Percentiles rank a stretch among this genome's conserved stretches.
Evolutionary conservation across 352 stramenopile genomes (phyloP).

Genomic region (Pythium dissimile): DNA sequence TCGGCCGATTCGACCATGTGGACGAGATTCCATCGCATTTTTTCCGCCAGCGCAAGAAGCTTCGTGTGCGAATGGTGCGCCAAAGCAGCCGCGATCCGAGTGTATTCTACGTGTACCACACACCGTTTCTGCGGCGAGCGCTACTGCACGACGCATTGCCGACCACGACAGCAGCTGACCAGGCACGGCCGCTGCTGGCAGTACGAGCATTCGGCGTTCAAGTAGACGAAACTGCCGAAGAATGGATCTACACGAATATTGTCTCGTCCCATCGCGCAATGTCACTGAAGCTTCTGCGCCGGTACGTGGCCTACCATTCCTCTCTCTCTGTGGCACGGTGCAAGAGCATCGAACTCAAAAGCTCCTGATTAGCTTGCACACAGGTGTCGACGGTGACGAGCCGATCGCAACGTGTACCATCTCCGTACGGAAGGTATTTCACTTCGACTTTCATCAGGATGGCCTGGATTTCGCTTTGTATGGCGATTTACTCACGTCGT

Average conservation of each 20-base stretch:
- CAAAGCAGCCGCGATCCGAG: conserved; percentile 62
- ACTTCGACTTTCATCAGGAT: too few species aligned
- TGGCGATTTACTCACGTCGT: conserved; percentile 11
- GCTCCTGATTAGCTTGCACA: neutral
- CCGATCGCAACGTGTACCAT: conserved; percentile 53
- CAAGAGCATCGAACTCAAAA: neutral
- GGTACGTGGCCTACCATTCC: conserved; percentile 24
- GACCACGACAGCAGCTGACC: conserved; percentile 13
- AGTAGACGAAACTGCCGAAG: conserved; percentile 63
- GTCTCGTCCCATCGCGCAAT: conserved; percentile 63
- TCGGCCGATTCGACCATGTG: conserved; percentile 47
- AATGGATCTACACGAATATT: conserved; percentile 66
- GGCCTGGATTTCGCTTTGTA: neutral
- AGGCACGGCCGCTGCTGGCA: conserved; percentile 34
- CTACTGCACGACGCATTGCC: conserved; percentile 60
- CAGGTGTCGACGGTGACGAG: conserved; percentile 1
- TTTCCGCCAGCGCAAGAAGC: conserved; percentile 62
- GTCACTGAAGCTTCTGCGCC: conserved; percentile 52
- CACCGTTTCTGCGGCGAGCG: conserved; percentile 55
- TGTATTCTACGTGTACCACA: conserved; percentile 83
- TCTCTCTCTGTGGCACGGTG: too few species aligned
- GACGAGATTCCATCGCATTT: conserved; percentile 63
- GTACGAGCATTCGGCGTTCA: conserved; percentile 70
- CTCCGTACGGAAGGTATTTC: conserved; percentile 36
- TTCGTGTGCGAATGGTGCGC: conserved; percentile 69